phyloP scores from a whole-genome alignment of 306 rosid genomes.

The Inga laurina region DNA sequence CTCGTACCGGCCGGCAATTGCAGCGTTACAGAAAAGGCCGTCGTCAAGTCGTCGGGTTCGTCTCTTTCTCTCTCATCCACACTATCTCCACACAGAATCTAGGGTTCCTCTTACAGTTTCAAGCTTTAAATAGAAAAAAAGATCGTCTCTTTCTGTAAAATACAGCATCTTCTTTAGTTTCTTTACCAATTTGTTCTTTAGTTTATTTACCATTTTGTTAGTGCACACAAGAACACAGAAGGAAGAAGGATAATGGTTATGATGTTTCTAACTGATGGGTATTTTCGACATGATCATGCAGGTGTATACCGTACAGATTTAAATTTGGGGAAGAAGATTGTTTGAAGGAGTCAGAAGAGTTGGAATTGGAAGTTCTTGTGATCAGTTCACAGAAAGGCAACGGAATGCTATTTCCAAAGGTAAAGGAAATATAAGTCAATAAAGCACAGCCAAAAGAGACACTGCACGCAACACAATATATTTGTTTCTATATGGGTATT shows the following conservation, averaged over 20 bases:
- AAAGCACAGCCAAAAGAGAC: not conserved
- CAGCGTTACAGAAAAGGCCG: conserved; percentile 88
- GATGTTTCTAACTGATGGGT: conserved; percentile 1
- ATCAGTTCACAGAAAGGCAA: conserved; percentile 90
- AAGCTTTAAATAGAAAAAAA: not conserved
- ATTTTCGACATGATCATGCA: conserved; percentile 37
- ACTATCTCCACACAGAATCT: not conserved
- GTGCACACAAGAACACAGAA: too few species aligned
- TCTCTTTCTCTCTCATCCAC: conserved; percentile 29
- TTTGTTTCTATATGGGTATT: not conserved
- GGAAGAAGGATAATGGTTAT: not conserved
- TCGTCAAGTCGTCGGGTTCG: conserved; percentile 97
- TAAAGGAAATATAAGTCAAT: conserved; percentile 28
- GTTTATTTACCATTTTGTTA: too few species aligned
- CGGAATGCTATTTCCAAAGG: conserved; percentile 93
- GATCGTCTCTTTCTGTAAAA: not conserved
- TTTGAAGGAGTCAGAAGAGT: conserved; percentile 29
- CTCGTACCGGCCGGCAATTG: conserved; percentile 91
- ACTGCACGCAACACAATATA: not conserved
- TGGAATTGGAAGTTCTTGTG: conserved; percentile 79
- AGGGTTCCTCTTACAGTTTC: not conserved
- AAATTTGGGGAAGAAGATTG: conserved; percentile 42
- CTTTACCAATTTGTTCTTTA: not conserved
- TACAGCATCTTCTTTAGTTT: not conserved
- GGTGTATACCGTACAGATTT: conserved; percentile 90